Evolutionary conservation across 2,329 filamentous ascomycete species (phyloP), one percentile per base, ranked within the genome.

Genomic region (Colletotrichum liriopes): DNA sequence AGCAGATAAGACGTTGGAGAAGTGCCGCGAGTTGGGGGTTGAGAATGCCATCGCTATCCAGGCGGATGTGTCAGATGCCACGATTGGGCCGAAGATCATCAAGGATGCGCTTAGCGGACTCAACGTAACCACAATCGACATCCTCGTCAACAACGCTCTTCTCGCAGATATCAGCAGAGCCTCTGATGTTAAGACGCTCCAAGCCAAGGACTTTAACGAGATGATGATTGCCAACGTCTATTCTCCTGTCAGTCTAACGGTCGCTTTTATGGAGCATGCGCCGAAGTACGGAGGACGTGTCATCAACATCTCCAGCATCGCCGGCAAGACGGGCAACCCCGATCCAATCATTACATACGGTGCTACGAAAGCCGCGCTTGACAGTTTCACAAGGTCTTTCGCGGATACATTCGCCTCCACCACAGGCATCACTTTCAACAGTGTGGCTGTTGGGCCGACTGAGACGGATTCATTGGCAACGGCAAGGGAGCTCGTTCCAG

Each of bases 311-410:
- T 65, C 67, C 2, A 70, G 67, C 35, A n/a, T 70, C 1, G 47
- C 45, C 1, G 32, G 23, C 23, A 64, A 26, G 18, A 16, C 18
- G 5, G 47, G 58, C n/a, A 68, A 68, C 2, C 5, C 60, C 5
- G 43, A 63, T 8, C 41, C 51, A 0, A 26, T 56, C 7, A 56
- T 64, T 4, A 68, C 49, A 0, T 83, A 83, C 35, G 79, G 74
- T 0, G 76, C 79, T 3, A 80, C 79, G 0, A 83, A 83, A 63
- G 81, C 80, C 4, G 80, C 81, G 0, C 67, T 77, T 26, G 80
- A 81, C 58, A 76, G 77, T 3, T 60, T 78, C 4, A 74, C 71
- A 8, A 75, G 79, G 3, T 76, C 76, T 0, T 80, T 78, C 76
- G 79, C 80, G 1, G 77, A 76, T n/a, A 77, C 78, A 35, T 77